A percentile compares a stretch with the other conserved stretches of the same genome.
These are phyloP conservation scores for Trichoderma sp. DNA, from an alignment of 2,329 filamentous ascomycete genomes.

Conservation along the genomic window DNA sequence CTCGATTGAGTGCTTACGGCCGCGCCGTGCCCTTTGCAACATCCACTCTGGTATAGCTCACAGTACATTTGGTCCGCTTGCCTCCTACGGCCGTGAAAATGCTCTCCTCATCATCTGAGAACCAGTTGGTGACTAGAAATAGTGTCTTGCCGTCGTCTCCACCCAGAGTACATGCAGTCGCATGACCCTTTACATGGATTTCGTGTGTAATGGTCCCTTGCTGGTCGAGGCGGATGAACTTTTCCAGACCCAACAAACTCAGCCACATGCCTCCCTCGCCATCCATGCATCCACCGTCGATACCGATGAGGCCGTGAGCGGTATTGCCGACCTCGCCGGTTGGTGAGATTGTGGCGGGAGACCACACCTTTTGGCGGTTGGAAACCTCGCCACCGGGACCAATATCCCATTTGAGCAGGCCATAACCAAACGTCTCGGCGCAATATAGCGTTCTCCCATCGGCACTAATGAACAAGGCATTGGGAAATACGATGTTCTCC, in stretches of 20 bases:
- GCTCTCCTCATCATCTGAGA: not conserved
- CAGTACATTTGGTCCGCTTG: not conserved
- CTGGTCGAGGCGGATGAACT: not conserved
- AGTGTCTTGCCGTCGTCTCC: not conserved
- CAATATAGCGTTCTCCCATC: not conserved
- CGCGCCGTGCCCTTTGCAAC: not conserved
- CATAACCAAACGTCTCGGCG: not conserved
- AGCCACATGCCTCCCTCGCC: constrained; percentile 4
- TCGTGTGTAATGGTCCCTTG: not conserved
- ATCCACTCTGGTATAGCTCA: not conserved
- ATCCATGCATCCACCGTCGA: constrained; percentile 7
- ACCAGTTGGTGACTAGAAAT: not conserved
- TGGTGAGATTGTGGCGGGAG: not conserved
- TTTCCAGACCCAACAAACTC: not conserved
- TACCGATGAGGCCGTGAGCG: constrained; percentile 4
- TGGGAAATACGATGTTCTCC: not conserved
- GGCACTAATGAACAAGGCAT: not conserved
- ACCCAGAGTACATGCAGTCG: not conserved
- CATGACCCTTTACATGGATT: not conserved
- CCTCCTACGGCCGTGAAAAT: not conserved
- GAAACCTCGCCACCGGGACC: not conserved
- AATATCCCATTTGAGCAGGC: constrained; percentile 6
- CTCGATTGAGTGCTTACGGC: not conserved
- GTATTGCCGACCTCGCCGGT: constrained; percentile 3
- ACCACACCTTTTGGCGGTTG: constrained; percentile 7